Base-by-base conservation (phyloP, 2,329 filamentous ascomycete species). In the Alternaria novae-zelandiae region DNA sequence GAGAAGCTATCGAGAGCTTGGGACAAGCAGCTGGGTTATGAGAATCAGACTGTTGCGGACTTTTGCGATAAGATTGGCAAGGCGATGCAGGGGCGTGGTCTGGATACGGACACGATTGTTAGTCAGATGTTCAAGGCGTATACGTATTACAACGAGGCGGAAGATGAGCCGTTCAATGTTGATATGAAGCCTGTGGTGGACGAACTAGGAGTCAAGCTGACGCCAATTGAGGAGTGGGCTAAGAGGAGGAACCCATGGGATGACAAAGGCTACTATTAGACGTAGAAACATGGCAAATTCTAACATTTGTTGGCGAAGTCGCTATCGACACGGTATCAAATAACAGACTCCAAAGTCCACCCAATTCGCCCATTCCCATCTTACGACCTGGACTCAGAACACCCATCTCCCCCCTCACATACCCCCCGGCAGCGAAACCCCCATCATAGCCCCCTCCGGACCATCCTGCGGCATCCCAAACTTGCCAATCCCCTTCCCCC, bases 111-210 rank as follows among this genome's bases (percentile, higher is more conserved):
- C 11, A 66, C 64, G 12, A 72, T 81, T 25, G 68, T 80, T 10
- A 73, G 63, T 20, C 77, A 82, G 72, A 82, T 81, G 80, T 79
- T 77, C 66, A 79, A 74, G 66, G 80, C 80, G 9, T 81, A 82
- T 65, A 79, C 80, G 7, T 80, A 78, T 64, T 82, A 82, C 64
- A 81, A 81, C 30, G 78, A 82, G 59, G 70, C 74, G 13, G 73
- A 74, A 13, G 78, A 81, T 20, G 72, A 77, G 55, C 79, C 79
- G 25, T 82, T 82, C 59, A 76, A 76, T 23, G 69, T 81, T 17
- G 75, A 82, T 60, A 81, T 82, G 80, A 64, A 54, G 1, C 67
- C 74, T 4, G 70, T 81, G 4, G 53, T 79, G 58, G 60, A 74
- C 45, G 77, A 79, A 51, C 59, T 81, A 54, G 74, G 75, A 7